Evolutionary conservation across 176 grass and related monocot species (phyloP), one percentile per base, ranked within the genome.

Genomic region (Oryza officinalis): DNA sequence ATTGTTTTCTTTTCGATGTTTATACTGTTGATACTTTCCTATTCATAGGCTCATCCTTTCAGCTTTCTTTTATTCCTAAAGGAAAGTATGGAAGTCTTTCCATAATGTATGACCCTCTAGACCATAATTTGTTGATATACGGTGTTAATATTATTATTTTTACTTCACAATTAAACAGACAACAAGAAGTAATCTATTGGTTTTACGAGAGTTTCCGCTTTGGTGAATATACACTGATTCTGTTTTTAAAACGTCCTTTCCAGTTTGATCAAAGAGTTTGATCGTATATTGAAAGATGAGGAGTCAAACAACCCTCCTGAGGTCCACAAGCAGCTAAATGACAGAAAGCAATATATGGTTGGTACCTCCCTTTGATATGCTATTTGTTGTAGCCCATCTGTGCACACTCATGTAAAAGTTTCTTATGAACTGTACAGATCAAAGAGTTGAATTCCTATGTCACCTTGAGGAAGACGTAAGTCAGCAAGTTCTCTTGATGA

Each of bases 381-480:
- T 59, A 15, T 74, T 66, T 68, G 38, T 57, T 72, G 41, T 50
- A 79, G 85, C 20, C 69, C 59, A 37, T 43, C 64, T 87, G 20
- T 72, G 52, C 49, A 11, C 26, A 12, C 64, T 47, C 25, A 18
- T 69, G 49, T 74, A 87, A 75, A 31, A 30, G 45, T 87, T 54
- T 85, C 57, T 72, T 74, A 15, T 72, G 26, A 41, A 32, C 61
- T 80, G 27, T 90, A 84, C 89, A 98, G 96, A 98, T 98, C 83
- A 98, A 93, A 87, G 96, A 98, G 87, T 87, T 98, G 71, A 98
- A 98, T 83, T 98, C 96, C n/a, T 98, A 95, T 86, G 96, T 98
- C 75, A 88, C 92, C 27, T 83, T 95, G 91, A 92, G 96, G 77
- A 98, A 98, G 86, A 98, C 93, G 96, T 98, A 91, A 87, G 96